phyloP scores from a whole-genome alignment of 345 rosid genomes.

The Sonneratia caseolaris region DNA sequence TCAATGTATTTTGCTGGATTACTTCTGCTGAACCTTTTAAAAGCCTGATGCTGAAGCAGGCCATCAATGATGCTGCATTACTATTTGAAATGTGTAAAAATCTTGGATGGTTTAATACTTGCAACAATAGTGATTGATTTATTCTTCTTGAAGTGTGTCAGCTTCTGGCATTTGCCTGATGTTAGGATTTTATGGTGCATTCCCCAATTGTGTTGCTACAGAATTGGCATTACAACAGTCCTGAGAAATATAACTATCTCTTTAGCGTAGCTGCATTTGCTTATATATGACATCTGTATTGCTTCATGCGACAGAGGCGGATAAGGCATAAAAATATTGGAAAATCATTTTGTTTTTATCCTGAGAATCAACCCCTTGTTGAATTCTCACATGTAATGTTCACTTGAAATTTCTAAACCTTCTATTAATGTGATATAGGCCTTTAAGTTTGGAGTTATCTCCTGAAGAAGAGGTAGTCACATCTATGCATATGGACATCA shows the following conservation, averaged over 20 bases:
- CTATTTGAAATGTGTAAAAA: not conserved
- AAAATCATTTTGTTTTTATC: not conserved
- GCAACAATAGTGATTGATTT: not conserved
- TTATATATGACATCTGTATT: not conserved
- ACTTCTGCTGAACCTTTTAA: not conserved
- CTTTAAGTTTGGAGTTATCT: conserved; percentile 78
- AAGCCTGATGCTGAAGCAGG: not conserved
- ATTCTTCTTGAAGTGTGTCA: not conserved
- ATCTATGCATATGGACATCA: conserved; percentile 74
- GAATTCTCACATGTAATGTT: not conserved
- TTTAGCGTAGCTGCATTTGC: not conserved
- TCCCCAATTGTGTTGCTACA: not conserved
- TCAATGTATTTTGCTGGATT: not conserved
- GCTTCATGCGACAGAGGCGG: not conserved
- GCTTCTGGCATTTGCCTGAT: not conserved
- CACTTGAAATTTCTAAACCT: not conserved
- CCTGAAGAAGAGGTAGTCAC: conserved; percentile 86
- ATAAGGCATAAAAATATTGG: not conserved
- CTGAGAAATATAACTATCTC: not conserved
- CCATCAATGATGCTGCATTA: not conserved
- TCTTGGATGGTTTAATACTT: not conserved
- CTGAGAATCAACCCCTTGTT: not conserved
- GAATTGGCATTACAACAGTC: not conserved
- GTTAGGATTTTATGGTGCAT: not conserved
- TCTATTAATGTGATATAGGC: conserved; percentile 26